phyloP scores from a whole-genome alignment of 495 filamentous ascomycete species.

The Chaetomium tenue region DNA sequence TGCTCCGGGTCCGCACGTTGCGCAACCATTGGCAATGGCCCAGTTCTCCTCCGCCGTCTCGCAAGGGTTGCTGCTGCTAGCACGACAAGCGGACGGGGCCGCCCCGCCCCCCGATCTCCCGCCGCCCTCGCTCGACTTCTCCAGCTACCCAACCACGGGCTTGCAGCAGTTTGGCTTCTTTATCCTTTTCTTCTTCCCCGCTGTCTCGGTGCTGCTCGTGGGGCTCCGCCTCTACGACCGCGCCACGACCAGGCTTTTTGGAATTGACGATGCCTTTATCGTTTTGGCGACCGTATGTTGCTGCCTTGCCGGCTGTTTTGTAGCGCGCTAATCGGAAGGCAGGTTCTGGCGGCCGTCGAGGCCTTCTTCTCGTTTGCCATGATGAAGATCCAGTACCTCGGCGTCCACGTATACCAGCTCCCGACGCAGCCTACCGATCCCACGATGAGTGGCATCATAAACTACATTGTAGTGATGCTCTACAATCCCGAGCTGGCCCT shows the following conservation, averaged over 20 bases:
- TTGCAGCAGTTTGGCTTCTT: too few relatives aligned
- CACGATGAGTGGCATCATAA: slow-evolving; percentile 10
- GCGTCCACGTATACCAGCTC: slow-evolving; percentile 19
- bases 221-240: slow-evolving; percentile 34
- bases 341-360: slow-evolving; percentile 19
- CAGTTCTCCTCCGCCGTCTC: too few relatives aligned
- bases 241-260: slow-evolving; percentile 27
- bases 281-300: too few relatives aligned
- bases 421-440: slow-evolving; percentile 9
- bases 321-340: too few relatives aligned
- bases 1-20: slow-evolving; percentile 10
- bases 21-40: too few relatives aligned
- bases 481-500: slow-evolving; percentile 41
- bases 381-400: slow-evolving; percentile 22
- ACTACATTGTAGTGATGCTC: slow-evolving; percentile 28
- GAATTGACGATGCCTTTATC: slow-evolving; percentile 10
- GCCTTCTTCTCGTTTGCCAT: slow-evolving; percentile 23
- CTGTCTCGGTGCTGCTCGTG: slow-evolving; percentile 27
- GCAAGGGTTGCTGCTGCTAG: too few relatives aligned
- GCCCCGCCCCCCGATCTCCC: too few relatives aligned
- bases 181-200: slow-evolving; percentile 7
- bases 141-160: too few relatives aligned
- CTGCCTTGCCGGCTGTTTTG: too few relatives aligned
- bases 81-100: too few relatives aligned
- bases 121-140: too few relatives aligned